Evolutionary conservation across 805 yeast genomes (phyloP).

Genomic region (Saturnispora besseyi): DNA sequence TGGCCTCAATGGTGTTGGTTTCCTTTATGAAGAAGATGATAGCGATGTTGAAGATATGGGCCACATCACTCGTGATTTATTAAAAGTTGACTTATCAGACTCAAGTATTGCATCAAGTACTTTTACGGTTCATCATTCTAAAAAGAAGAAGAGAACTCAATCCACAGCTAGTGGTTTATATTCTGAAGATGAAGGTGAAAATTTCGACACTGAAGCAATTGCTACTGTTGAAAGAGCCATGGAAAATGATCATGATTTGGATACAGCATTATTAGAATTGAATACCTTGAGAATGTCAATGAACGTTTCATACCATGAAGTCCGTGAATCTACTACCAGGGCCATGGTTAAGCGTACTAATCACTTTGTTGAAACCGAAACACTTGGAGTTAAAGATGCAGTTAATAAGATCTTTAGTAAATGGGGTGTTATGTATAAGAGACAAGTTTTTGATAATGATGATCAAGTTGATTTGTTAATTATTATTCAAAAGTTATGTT

Average conservation of each 20-base stretch:
- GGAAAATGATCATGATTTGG: constrained; percentile 85
- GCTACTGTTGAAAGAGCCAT: constrained; percentile 90
- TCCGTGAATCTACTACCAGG: constrained; percentile 66
- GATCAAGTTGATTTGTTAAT: constrained; percentile 70
- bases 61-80: constrained; percentile 35
- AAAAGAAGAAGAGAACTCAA: constrained; percentile 32
- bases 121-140: constrained; percentile 23
- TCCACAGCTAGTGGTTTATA: constrained; percentile 30
- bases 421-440: constrained; percentile 74
- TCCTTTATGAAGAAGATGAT: constrained; percentile 41
- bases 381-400: constrained; percentile 70
- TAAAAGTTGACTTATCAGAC: constrained; percentile 40
- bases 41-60: constrained; percentile 34
- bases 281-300: constrained; percentile 95
- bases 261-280: constrained; percentile 85
- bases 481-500: constrained; percentile 39
- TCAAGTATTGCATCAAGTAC: constrained; percentile 45
- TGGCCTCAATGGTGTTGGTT: constrained; percentile 46
- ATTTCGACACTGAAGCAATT: constrained; percentile 80
- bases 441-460: constrained; percentile 75
- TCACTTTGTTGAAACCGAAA: constrained; percentile 68
- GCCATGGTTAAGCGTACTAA: constrained; percentile 64
- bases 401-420: constrained; percentile 61
- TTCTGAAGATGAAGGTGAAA: constrained; percentile 45
- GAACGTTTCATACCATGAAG: constrained; percentile 93